A percentile compares a stretch with the other conserved stretches of the same genome.
These are phyloP conservation scores for Lactifluus hygrophoroides DNA, from an alignment of 768 basidiomycete genomes.

Conservation along the genomic window DNA sequence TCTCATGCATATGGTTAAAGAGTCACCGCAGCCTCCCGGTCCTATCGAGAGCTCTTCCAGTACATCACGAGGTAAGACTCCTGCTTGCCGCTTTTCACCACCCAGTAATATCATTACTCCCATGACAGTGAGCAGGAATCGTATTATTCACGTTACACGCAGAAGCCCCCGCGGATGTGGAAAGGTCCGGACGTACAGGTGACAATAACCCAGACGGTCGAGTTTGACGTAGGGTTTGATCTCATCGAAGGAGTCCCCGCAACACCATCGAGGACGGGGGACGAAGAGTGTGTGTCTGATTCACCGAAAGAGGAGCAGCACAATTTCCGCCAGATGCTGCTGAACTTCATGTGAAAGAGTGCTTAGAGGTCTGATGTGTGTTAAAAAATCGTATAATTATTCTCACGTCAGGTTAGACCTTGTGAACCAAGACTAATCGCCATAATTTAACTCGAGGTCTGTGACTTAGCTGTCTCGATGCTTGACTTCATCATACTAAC, in stretches of 20 bases:
- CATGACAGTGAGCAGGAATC: conserved; percentile 6
- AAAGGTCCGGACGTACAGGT: conserved; percentile 6
- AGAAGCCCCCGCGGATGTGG: conserved; percentile 3
- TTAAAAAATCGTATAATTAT: too few relatives aligned
- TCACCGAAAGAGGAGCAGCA: conserved; percentile 2
- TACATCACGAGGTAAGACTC: conserved; percentile 14
- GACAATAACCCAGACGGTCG: conserved; percentile 12
- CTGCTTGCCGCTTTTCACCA: neutral
- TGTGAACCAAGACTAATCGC: neutral
- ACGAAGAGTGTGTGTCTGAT: neutral
- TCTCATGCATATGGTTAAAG: neutral
- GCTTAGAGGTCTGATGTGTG: conserved; percentile 8
- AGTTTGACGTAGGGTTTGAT: conserved; percentile 12
- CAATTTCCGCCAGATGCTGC: neutral
- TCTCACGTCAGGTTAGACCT: neutral
- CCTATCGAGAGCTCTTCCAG: conserved; percentile 18
- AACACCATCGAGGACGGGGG: neutral
- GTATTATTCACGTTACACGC: neutral
- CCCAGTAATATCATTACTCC: neutral
- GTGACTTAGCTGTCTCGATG: too few relatives aligned
- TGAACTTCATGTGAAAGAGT: conserved; percentile 15
- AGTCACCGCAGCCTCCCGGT: conserved; percentile 10
- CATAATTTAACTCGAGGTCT: too few relatives aligned
- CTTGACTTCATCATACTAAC: too few relatives aligned
- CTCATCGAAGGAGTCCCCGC: neutral